Base-by-base conservation (phyloP, 2,329 filamentous ascomycete species). In the Colletotrichum nymphaeae region DNA sequence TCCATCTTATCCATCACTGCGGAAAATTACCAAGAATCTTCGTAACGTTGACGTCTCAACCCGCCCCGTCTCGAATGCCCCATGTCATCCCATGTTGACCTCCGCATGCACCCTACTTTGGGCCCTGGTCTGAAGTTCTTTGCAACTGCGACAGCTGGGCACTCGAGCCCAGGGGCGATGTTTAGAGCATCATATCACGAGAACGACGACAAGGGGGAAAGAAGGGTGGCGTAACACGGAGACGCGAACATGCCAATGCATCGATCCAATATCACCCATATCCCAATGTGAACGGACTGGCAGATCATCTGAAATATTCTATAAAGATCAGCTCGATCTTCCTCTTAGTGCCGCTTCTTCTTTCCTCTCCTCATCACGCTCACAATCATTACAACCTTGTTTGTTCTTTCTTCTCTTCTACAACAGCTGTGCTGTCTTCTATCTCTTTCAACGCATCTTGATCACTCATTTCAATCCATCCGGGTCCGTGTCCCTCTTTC, bases 391-490 rank as follows among this genome's bases (percentile, higher is more conserved):
- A 42, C 56, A 53, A 63, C 58, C 12, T 72, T 63, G 32, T 49
- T 68, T 11, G 30, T 67, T 46, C 63, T 49, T 71, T 37, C 62
- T 73, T 72, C 57, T 66, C 53, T 71, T 71, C 68, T 62, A 58
- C 42, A 59, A 67, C 68, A 74, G 72, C 72, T 74, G 72, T 63
- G 72, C 72, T 74, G 72, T 74, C 59, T 74, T 70, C 64, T 24
- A 63, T 63, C 67, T 71, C 67, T 71, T 71, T 60, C 70, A 66
- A 73, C 35, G 71, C 71, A 55, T 56, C 71, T 68, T 72, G 63
- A 59, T 74, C 73, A 35, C 63, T 74, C 72, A 63, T 73, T 73
- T 65, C 14, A 37, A 4, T 62, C 56, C 49, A 62, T 57, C 52
- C 71, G 68, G 68, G 64, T 72, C 74, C 56, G 72, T 67, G 73